Percentiles rank a stretch among this genome's conserved stretches.
These are phyloP conservation scores for Tetrahymena malaccensis DNA, from an alignment of 73 alveolate genomes.

Conservation along the genomic window DNA sequence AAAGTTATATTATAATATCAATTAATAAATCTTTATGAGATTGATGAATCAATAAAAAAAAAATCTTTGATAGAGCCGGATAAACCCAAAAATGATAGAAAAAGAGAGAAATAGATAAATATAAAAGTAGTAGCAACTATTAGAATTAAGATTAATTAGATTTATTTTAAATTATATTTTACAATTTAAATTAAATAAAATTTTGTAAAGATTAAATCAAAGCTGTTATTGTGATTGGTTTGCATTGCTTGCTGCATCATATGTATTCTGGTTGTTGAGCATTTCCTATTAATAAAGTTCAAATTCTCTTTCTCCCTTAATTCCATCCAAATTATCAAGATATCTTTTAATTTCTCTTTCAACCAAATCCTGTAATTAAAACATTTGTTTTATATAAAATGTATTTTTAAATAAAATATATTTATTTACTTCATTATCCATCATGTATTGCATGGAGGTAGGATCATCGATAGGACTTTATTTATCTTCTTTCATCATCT, in stretches of 20 bases:
- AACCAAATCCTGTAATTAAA: neutral
- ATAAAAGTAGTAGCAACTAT: neutral
- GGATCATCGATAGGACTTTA: neutral
- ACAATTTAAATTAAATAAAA: neutral
- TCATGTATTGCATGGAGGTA: neutral
- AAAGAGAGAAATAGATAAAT: neutral
- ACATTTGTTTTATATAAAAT: neutral
- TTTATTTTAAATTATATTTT: neutral
- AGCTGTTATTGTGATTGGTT: neutral
- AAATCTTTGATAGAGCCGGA: neutral
- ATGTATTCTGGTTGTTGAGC: neutral
- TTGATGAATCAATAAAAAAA: neutral
- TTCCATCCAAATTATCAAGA: neutral
- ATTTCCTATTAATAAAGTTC: neutral
- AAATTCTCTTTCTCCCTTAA: neutral
- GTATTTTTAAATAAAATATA: neutral
- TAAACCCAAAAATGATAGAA: neutral
- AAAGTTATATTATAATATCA: too few relatives aligned
- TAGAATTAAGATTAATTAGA: neutral
- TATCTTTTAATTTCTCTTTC: neutral
- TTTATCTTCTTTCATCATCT: neutral
- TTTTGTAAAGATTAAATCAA: neutral
- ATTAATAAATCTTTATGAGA: too few relatives aligned
- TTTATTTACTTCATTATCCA: neutral
- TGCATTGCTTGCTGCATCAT: neutral